These are phyloP conservation scores for Globisporangium nagaii DNA, from an alignment of 352 stramenopile species.

Conservation along the genomic window DNA sequence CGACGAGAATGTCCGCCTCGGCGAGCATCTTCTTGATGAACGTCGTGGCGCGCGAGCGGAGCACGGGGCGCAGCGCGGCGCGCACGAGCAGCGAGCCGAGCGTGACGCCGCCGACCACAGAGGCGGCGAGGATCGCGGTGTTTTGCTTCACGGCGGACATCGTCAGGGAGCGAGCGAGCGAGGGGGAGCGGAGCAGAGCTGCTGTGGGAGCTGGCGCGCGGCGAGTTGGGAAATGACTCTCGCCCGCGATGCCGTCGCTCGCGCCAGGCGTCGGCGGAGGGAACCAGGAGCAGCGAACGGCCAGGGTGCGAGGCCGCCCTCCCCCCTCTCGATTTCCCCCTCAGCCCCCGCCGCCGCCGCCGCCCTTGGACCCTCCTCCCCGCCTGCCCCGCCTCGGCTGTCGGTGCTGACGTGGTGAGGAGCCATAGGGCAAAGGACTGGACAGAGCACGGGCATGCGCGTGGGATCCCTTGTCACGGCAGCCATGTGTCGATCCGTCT, in stretches of 20 bases:
- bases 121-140: constrained; percentile 63
- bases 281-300: background rate
- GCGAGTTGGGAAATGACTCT: constrained; percentile 3
- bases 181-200: background rate
- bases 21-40: constrained; percentile 82
- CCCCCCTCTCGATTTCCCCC: background rate
- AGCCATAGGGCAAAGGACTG: constrained; percentile 12
- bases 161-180: too few relatives aligned
- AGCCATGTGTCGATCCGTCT: background rate
- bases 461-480: background rate
- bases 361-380: background rate
- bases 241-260: too few relatives aligned
- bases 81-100: constrained; percentile 69
- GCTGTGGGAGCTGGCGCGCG: background rate
- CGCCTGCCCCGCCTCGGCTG: too few relatives aligned
- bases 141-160: constrained; percentile 59
- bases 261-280: too few relatives aligned
- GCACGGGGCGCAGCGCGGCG: constrained; percentile 58
- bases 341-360: background rate
- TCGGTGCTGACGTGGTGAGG: constrained; percentile 15
- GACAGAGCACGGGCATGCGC: constrained; percentile 2
- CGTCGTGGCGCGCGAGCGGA: constrained; percentile 54
- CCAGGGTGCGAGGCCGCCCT: background rate
- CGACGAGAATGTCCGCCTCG: constrained; percentile 76
- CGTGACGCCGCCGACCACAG: constrained; percentile 51